Evolutionary conservation across 2,329 filamentous ascomycete genomes (phyloP), one percentile per base, ranked within the genome.

Genomic region (Aspergillus pseudonomiae): DNA sequence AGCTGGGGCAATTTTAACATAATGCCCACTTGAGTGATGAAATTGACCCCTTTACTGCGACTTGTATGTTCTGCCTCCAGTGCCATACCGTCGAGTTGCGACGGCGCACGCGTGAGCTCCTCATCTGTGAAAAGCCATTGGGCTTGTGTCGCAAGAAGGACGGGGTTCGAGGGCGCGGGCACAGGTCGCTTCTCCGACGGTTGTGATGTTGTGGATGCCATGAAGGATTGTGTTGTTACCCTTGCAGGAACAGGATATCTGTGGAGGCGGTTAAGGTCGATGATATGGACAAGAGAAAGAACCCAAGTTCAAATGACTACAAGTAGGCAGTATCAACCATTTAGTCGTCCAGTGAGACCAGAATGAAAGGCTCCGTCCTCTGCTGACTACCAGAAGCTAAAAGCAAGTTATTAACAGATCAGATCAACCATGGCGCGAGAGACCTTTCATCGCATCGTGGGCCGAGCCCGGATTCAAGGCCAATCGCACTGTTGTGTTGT

Each of bases 21-120:
- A 69, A 96, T 92, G 67, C 94, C 95, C 52, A 94, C 93, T 78
- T 97, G 94, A 67, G 93, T 90, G 72, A 99, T 96, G 80, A 99
- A 99, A 77, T 97, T 96, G 74, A 97, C 90, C 54, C 95, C 94
- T 77, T 98, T 98, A 65, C 91, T 90, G 61, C 95, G 88, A 63
- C 91, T 85, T 68, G 91, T 85, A 66, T 92, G 86, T 80, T 98
- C 95, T 74, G 95, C 89, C 34, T 89, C 86, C 4, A 89, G 84
- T 10, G 88, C 78, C 75, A 98, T 87, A 26, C 94, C 94, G 69
- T 97, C 92, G 16, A 93, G 79, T 63, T 96, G 89, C 59, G 92
- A 95, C 0, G 95, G 95, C 7, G 93, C 91, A 74, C 90, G 91
- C 59, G 87, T 81, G 30, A 96, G 85, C 79, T 99, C 95, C 55